Base-by-base conservation (phyloP, 371 early-diverging fungal species). In the Funneliformis caledonium region DNA sequence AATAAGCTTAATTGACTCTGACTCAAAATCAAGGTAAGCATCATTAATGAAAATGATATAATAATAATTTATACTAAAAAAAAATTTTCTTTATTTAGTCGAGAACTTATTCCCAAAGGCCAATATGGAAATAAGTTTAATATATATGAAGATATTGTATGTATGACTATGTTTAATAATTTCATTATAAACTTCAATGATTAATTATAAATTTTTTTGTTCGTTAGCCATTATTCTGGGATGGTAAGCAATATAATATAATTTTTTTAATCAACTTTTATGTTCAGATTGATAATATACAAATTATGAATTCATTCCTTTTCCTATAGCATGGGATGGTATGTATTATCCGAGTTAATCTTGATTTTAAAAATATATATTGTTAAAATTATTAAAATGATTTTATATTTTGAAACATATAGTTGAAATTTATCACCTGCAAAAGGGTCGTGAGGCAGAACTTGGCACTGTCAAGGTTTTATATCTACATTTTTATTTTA, bases 401-500 rank as follows among this genome's bases (percentile, higher is more conserved):
- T 69, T 33, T 9, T 26, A 26, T 26, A 8, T 50, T 16, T 72
- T 12, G 31, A 80, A 85, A 4, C 89, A 88, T 89, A 91, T 94
- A 83, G 93, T 95, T 14, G 97, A 98, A 81, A 91, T 96, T 8
- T 97, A 96, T 84, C 95, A 95, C 83, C 87, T 96, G 14, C 96
- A 97, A 81, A 97, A 96, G 81, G 88, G 90, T 11, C 90, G 88
- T 82, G 87, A 87, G 43, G 83, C 56, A 19, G 68, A 48, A 22
- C 76, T 75, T 68, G n/a, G 78, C n/a, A 59, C 62, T 43, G 83
- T 76, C 33, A 68, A 67, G 52, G 85, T 89, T 0, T 72, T 88
- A n/a, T 80, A 72, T 50, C 12, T 88, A n/a, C 78, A 72, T 50
- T 6, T 31, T 22, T n/a, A n/a, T 50, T 1, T 19, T 31, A 72